These are phyloP conservation scores for Phlyctochytrium arcticum DNA, from an alignment of 192 early-diverging fungal genomes.

Conservation along the genomic window DNA sequence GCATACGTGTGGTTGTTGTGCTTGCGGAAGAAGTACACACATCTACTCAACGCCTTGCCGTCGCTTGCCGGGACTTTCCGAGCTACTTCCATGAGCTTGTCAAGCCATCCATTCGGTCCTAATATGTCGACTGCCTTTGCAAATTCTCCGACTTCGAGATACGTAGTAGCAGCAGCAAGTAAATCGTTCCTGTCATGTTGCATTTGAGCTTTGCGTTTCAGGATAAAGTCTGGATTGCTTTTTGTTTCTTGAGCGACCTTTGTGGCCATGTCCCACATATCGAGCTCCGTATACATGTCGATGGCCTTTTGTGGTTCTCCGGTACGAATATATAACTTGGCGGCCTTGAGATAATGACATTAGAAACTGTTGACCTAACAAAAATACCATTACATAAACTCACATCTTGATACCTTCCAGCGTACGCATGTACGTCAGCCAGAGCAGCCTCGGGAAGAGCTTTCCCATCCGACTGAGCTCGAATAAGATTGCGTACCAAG, in stretches of 20 bases:
- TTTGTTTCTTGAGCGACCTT: slow-evolving; percentile 47
- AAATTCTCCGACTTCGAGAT: slow-evolving; percentile 55
- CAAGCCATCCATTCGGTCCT: slow-evolving; percentile 44
- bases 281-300: slow-evolving; percentile 56
- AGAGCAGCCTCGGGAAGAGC: slow-evolving; percentile 34
- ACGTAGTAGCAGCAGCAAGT: slow-evolving; percentile 54
- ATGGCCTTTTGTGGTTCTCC: slow-evolving; percentile 50
- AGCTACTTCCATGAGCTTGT: slow-evolving; percentile 49
- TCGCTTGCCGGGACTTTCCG: slow-evolving; percentile 38
- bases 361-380: neutral
- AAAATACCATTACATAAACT: neutral
- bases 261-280: slow-evolving; percentile 57
- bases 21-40: slow-evolving; percentile 48
- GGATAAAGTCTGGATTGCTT: slow-evolving; percentile 37
- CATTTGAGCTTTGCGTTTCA: slow-evolving; percentile 54
- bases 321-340: slow-evolving; percentile 37
- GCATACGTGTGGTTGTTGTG: slow-evolving; percentile 40
- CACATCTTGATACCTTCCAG: slow-evolving; percentile 51
- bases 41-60: slow-evolving; percentile 38
- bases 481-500: slow-evolving; percentile 30
- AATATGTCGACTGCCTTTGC: slow-evolving; percentile 52
- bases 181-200: slow-evolving; percentile 53
- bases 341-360: slow-evolving; percentile 35
- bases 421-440: slow-evolving; percentile 45
- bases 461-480: slow-evolving; percentile 37